A percentile compares a stretch with the other conserved stretches of the same genome.
Evolutionary conservation across 139 green algal species (phyloP).

Genomic region (Tetratostichococcus sp.): DNA sequence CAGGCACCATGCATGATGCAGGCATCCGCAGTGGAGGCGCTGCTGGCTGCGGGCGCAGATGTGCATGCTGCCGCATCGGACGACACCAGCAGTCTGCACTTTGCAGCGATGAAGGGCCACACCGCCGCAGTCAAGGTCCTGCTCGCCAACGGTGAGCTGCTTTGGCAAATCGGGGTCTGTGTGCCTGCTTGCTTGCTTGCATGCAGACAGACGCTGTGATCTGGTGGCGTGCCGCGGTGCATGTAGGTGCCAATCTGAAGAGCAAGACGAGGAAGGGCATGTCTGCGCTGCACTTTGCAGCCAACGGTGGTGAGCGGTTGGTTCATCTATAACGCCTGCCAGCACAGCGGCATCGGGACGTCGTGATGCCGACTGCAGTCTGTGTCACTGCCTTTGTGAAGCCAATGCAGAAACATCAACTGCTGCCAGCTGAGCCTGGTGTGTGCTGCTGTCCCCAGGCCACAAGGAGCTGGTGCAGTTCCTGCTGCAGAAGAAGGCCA

Average conservation of each 20-base stretch:
- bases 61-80: slow-evolving; percentile 42
- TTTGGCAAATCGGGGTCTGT: no score
- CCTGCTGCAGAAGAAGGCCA: slow-evolving; percentile 62
- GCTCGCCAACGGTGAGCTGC: slow-evolving; percentile 23
- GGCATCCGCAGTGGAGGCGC: slow-evolving; percentile 52
- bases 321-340: background rate
- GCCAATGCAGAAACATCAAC: no score
- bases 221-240: background rate
- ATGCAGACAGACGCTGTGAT: no score
- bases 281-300: slow-evolving; percentile 60
- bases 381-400: no score
- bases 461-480: slow-evolving; percentile 47
- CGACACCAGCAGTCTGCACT: slow-evolving; percentile 70
- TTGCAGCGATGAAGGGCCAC: slow-evolving; percentile 65
- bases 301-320: slow-evolving; percentile 30
- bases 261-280: slow-evolving; percentile 63
- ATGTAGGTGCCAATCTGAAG: slow-evolving; percentile 59
- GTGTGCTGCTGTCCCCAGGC: slow-evolving; percentile 26
- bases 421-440: no score
- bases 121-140: slow-evolving; percentile 18
- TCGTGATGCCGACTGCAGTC: no score
- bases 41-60: slow-evolving; percentile 49
- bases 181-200: no score
- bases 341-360: no score
- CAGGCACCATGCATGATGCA: slow-evolving; percentile 5